Evolutionary conservation across 2,329 filamentous ascomycete species (phyloP), one percentile per base, ranked within the genome.

Genomic region (Monascus ruber): DNA sequence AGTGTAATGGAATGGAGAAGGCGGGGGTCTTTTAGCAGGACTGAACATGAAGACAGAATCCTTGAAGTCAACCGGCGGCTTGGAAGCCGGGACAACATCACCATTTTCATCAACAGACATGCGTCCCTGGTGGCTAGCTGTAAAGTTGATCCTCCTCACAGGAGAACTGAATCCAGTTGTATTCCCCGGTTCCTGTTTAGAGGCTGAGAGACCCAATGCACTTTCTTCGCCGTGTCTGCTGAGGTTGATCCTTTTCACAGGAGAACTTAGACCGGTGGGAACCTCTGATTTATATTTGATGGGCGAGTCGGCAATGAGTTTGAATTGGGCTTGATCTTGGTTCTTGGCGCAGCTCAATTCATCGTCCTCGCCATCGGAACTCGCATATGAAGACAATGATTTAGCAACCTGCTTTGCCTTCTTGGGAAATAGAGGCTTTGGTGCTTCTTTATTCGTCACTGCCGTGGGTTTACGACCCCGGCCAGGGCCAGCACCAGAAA

Each of bases 371-470:
- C 53, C 59, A 24, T 64, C 58, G 3, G 63, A 62, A 42, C 55
- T 58, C 4, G 51, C 55, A 34, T 63, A 59, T 4, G 59, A 49
- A 2, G 59, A 54, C 9, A 56, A 47, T 2, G 57, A 55, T 43
- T 65, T 70, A 11, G 65, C 58, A 31, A 70, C 52, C 44, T 70
- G 67, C 5, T 60, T 68, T 26, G 62, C 57, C 46, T 70, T 71
- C 55, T 70, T 71, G 1, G 68, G 68, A 8, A 67, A 70, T 26
- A 71, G 50, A 11, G 65, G 65, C 41, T 66, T 54, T 6, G 49
- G 34, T 6, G 45, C 43, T 25, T 44, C 46, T 29, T 56, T 57
- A 42, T 55, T 57, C n/a, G 51, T 42, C 39, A 25, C 5, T 11
- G 57, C 49, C 4, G 61, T 53, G 24, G 58, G 55, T 46, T 52